Percentiles rank a stretch among this genome's conserved stretches.
Conservation (phyloP, 2,329 filamentous ascomycete genomes). For the Nannizziopsis barbatae region DNA sequence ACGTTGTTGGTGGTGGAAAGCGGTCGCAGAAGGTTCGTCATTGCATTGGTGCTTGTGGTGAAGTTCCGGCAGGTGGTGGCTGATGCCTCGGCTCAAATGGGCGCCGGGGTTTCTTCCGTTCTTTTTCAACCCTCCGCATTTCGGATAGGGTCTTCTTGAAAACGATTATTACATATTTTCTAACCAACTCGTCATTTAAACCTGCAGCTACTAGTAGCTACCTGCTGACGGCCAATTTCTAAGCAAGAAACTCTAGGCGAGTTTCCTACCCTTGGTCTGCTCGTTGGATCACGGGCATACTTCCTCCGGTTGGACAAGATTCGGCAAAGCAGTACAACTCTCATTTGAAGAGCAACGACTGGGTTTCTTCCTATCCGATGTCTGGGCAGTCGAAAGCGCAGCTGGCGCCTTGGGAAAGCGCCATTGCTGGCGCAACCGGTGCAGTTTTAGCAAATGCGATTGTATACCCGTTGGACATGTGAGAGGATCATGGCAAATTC, state of each 20-base stretch:
- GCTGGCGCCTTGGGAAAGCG: constrained; percentile 85
- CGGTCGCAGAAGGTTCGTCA: neutral
- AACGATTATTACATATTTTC: too few relatives aligned
- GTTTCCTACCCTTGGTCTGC: too few relatives aligned
- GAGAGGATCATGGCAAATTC: constrained; percentile 30
- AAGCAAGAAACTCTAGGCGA: too few relatives aligned
- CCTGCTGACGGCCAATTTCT: too few relatives aligned
- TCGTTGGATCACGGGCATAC: too few relatives aligned
- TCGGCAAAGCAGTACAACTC: too few relatives aligned
- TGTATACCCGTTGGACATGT: constrained; percentile 96
- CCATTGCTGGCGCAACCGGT: constrained; percentile 81
- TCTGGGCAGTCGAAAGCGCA: constrained; percentile 52
- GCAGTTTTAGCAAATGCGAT: constrained; percentile 90
- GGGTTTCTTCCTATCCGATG: constrained; percentile 29
- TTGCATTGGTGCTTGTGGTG: neutral
- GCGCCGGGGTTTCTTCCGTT: too few relatives aligned
- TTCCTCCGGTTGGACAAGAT: too few relatives aligned
- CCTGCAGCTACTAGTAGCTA: too few relatives aligned
- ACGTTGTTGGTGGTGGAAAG: neutral
- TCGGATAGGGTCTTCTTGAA: too few relatives aligned
- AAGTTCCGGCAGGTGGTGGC: constrained; percentile 5
- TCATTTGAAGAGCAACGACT: neutral
- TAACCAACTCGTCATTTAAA: too few relatives aligned
- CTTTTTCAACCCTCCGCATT: too few relatives aligned
- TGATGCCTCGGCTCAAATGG: constrained; percentile 15